Conservation (phyloP, 495 filamentous ascomycete genomes). For the Echria macrotheca region DNA sequence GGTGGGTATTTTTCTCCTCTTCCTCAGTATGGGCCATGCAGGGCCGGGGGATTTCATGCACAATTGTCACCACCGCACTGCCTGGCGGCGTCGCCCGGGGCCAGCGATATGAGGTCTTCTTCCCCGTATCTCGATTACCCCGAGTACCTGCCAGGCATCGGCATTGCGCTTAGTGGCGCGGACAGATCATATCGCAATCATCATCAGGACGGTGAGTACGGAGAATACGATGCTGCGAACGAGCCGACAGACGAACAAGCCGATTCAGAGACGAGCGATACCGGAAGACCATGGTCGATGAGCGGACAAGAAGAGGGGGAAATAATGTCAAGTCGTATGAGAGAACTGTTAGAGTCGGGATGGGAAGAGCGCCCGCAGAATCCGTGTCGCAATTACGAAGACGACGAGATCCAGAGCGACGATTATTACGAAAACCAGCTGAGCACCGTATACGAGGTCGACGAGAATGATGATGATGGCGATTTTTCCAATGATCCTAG, state of each 20-base stretch:
- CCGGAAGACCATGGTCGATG: neutral
- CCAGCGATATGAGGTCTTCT: conserved; percentile 41
- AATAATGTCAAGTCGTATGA: too few species aligned
- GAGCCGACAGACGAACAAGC: too few species aligned
- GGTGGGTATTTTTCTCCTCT: conserved; percentile 60
- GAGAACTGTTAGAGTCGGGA: too few species aligned
- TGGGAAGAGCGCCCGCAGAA: too few species aligned
- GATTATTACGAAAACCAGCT: too few species aligned
- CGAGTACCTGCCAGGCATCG: conserved; percentile 41
- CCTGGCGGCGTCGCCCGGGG: conserved; percentile 20
- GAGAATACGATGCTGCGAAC: conserved; percentile 3
- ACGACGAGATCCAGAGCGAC: too few species aligned
- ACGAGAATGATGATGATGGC: conserved; percentile 35
- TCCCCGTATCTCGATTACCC: conserved; percentile 50
- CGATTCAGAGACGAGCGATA: too few species aligned
- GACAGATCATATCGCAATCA: conserved; percentile 23
- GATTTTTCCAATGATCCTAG: conserved; percentile 42
- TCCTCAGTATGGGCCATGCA: conserved; percentile 32
- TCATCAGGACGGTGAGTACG: conserved; percentile 51
- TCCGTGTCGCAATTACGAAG: conserved; percentile 14
- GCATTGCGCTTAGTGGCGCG: conserved; percentile 20
- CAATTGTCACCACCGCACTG: conserved; percentile 24
- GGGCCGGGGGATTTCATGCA: conserved; percentile 33
- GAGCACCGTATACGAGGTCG: too few species aligned
- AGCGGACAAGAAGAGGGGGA: too few species aligned